Percentiles rank a stretch among this genome's conserved stretches.
These are phyloP conservation scores for Fraxinus latifolia DNA, from an alignment of 305 asterid species.

Conservation along the genomic window DNA sequence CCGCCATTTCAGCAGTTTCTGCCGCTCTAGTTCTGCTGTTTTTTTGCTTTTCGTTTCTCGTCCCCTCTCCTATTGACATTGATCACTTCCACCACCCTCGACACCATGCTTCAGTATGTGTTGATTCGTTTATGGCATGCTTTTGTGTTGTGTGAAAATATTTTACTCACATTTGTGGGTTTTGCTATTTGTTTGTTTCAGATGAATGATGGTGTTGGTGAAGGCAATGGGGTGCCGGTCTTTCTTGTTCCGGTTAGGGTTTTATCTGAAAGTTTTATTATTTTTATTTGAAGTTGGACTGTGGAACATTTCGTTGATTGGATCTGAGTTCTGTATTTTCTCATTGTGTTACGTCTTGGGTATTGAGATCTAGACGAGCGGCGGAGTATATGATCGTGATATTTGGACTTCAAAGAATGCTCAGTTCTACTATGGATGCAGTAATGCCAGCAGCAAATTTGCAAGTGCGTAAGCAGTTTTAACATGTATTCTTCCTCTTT, in stretches of 20 bases:
- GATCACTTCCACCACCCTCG: conserved; percentile 43
- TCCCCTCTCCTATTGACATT: conserved; percentile 63
- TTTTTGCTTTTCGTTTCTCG: conserved; percentile 51
- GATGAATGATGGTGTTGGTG: conserved; percentile 27
- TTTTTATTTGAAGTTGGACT: conserved; percentile 3
- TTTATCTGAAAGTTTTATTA: conserved; percentile 8
- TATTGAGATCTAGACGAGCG: conserved; percentile 54
- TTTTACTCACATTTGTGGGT: background rate
- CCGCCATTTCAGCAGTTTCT: conserved; percentile 45
- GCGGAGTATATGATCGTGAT: conserved; percentile 55
- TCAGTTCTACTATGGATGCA: conserved; percentile 62
- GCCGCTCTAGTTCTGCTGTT: conserved; percentile 55
- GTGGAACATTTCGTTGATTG: conserved; percentile 28
- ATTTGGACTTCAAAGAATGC: conserved; percentile 77
- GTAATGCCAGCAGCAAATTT: conserved; percentile 67
- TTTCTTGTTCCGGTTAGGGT: conserved; percentile 52
- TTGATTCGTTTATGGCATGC: conserved; percentile 1
- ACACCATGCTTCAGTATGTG: conserved; percentile 22
- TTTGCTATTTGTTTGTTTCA: conserved; percentile 11
- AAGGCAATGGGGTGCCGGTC: conserved; percentile 20
- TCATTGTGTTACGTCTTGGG: conserved; percentile 39
- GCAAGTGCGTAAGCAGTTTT: conserved; percentile 51
- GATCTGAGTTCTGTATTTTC: conserved; percentile 35
- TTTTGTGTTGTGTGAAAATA: conserved; percentile 15
- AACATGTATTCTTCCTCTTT: background rate